Evolutionary conservation across 2,329 filamentous ascomycete genomes (phyloP).

Genomic region (Clarireedia paspali): DNA sequence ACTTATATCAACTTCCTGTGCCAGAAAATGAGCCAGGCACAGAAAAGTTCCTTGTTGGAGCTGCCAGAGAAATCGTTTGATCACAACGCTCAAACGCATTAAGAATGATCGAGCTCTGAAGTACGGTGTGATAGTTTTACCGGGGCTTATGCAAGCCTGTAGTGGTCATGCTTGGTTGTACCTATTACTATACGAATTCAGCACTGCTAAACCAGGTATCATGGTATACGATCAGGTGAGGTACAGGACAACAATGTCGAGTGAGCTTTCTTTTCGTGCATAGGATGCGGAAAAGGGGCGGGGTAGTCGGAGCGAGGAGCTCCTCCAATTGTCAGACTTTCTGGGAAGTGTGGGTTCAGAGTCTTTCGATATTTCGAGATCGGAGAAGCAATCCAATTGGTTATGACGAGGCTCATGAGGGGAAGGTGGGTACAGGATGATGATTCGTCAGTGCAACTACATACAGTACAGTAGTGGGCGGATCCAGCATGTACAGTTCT

Average conservation of each 20-base stretch:
- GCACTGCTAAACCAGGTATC: neutral
- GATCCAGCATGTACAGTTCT: neutral
- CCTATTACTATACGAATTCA: conserved; percentile 7
- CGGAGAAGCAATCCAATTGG: neutral
- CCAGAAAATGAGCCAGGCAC: no score
- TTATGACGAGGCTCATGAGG: neutral
- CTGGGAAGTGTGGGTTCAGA: neutral
- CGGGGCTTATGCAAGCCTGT: neutral
- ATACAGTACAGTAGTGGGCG: neutral
- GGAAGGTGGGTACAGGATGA: neutral
- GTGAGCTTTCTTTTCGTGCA: neutral
- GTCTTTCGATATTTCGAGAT: neutral
- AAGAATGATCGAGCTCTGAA: neutral
- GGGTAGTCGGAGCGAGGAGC: neutral
- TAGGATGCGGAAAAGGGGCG: neutral
- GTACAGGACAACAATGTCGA: neutral
- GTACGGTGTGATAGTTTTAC: neutral
- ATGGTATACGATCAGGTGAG: conserved; percentile 4
- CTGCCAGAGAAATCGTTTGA: neutral
- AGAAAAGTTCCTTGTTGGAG: no score
- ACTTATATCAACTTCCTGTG: no score
- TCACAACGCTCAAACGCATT: neutral
- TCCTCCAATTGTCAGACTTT: neutral
- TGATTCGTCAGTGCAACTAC: no score
- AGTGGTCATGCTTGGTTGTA: neutral